phyloP scores from a whole-genome alignment of 306 rosid species.

The Lathyrus aphaca region DNA sequence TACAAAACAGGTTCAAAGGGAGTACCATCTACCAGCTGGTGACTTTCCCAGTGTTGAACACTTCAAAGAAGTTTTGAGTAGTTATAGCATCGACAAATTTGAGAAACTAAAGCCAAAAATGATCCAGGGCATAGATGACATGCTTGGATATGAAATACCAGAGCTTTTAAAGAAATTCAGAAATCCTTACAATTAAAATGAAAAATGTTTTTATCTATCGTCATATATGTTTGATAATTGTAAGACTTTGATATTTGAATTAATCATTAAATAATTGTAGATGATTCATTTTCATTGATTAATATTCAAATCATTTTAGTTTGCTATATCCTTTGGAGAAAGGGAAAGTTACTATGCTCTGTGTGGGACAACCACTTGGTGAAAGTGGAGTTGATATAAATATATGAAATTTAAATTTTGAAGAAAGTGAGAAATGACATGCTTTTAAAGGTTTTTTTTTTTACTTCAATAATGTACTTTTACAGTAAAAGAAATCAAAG shows the following conservation, averaged over 20 bases:
- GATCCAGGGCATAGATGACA: conserved; percentile 87
- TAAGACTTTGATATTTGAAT: conserved; percentile 5
- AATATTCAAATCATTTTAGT: neutral
- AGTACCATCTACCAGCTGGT: conserved; percentile 82
- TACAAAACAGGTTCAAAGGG: conserved; percentile 72
- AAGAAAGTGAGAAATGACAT: too few relatives aligned
- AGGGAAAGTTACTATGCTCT: neutral
- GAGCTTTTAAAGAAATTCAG: conserved; percentile 81
- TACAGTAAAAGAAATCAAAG: too few relatives aligned
- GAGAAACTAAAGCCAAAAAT: conserved; percentile 89
- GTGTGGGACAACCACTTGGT: too few relatives aligned
- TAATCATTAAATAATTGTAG: neutral
- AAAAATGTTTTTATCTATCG: neutral
- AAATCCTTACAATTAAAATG: conserved; percentile 73
- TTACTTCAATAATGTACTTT: too few relatives aligned
- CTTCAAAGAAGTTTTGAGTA: conserved; percentile 60
- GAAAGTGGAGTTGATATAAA: too few relatives aligned
- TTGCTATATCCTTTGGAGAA: neutral
- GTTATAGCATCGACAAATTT: conserved; percentile 77
- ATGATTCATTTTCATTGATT: conserved; percentile 17
- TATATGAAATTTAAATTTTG: too few relatives aligned
- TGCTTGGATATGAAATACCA: conserved; percentile 94
- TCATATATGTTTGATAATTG: neutral
- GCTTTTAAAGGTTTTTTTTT: too few relatives aligned
- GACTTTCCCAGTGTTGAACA: conserved; percentile 85